Percentiles rank a stretch among this genome's conserved stretches.
Evolutionary conservation across 805 yeast genomes (phyloP).

Genomic region (Yarrowia keelungensis): DNA sequence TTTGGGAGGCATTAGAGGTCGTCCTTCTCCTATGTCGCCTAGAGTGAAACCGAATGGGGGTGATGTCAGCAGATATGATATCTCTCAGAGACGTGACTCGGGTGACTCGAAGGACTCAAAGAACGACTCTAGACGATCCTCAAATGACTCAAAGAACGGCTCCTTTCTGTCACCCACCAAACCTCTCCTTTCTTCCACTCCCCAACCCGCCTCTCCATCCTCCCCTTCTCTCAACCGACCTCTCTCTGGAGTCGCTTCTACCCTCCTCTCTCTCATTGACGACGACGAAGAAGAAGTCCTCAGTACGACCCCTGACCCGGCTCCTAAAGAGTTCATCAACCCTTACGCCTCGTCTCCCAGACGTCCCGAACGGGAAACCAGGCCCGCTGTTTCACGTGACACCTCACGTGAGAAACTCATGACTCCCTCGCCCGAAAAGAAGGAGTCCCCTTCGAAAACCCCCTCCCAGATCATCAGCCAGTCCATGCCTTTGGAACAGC

Average conservation of each 20-base stretch:
- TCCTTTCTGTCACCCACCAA: too few relatives aligned
- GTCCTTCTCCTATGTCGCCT: conserved; percentile 12
- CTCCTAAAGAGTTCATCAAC: conserved; percentile 21
- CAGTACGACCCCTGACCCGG: background rate
- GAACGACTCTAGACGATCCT: too few relatives aligned
- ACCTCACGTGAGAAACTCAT: conserved; percentile 11
- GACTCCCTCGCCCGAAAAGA: conserved; percentile 28
- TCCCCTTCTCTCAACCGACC: background rate
- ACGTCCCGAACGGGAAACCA: conserved; percentile 1
- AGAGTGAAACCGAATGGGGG: too few relatives aligned
- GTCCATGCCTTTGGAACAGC: conserved; percentile 33
- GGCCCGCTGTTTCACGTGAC: background rate
- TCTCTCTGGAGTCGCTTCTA: conserved; percentile 22
- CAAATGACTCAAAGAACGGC: too few relatives aligned
- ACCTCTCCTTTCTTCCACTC: too few relatives aligned
- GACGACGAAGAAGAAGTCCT: conserved; percentile 13
- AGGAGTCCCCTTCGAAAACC: conserved; percentile 1
- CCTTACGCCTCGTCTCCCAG: conserved; percentile 27
- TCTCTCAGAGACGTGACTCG: too few relatives aligned
- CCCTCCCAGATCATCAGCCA: conserved; percentile 19
- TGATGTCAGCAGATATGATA: too few relatives aligned
- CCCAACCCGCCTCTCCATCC: background rate
- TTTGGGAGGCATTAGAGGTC: conserved; percentile 21
- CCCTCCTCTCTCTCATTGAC: conserved; percentile 32
- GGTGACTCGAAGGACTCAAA: too few relatives aligned